Base-by-base conservation (phyloP, 768 basidiomycete species). In the Boletus huronensis region DNA sequence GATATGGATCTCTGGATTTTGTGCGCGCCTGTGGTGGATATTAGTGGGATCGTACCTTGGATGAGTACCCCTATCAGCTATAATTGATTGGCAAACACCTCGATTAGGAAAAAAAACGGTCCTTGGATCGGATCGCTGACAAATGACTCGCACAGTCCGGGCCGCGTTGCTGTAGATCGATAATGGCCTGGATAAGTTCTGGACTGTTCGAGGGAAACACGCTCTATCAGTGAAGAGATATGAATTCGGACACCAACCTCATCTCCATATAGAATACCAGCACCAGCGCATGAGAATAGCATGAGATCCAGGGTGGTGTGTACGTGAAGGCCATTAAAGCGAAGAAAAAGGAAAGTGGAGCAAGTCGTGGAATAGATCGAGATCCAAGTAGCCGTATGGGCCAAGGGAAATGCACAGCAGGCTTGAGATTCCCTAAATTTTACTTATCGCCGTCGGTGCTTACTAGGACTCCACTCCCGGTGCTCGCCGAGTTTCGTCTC, bases 21-120 rank as follows among this genome's bases (percentile, higher is more conserved):
- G 41, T 34, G 29, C 9, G 35, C 23, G 14, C 6, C 28, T 36
- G 29, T 29, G 55, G 54, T 42, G 54, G 63, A 47, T 17, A 50
- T 62, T 41, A 23, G 45, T 32, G 45, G 45, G 19, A 8, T 3
- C 13, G 38, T 55, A 26, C 58, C 48, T 59, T 43, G 23, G 21
- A 5, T 19, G 11, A 32, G 25, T 47, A 3, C 48, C 26, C 52
- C 43, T 49, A 16, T 28, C 36, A 38, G 36, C 35, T 42, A 50
- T 48, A 44, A 26, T 52, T 40, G 31, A n/a, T 39, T 35, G 23
- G n/a, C n/a, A n/a, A 41, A 42, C 34, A 16, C 5, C 52, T 60
- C 11, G 46, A 58, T 54, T 17, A 17, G 45, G 36, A 34, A 50
- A 23, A 6, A 14, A 23, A 6, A 14, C 5, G 19, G 38, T 14